Evolutionary conservation across 2,329 filamentous ascomycete species (phyloP).

Genomic region (Spiromastix sp.): DNA sequence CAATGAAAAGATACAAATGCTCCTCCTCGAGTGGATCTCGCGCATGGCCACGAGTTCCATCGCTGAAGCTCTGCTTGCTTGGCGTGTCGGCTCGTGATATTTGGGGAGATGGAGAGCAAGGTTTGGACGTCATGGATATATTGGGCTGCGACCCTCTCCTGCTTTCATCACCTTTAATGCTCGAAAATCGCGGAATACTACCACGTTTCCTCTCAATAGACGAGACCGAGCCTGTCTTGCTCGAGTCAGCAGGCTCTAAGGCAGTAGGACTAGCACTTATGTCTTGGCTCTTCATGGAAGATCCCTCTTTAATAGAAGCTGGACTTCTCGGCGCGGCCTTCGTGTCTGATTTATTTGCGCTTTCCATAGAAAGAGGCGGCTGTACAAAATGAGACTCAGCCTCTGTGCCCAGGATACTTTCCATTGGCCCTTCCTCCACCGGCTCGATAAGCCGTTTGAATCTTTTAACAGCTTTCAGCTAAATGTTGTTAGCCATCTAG

Average conservation of each 20-base stretch:
- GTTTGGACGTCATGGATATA: conserved; percentile 16
- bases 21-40: conserved; percentile 56
- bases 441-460: conserved; percentile 67
- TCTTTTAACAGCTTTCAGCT: conserved; percentile 84
- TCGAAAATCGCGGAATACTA: background rate
- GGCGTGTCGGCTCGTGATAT: conserved; percentile 20
- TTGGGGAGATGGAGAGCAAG: conserved; percentile 19
- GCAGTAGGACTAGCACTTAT: too few species aligned
- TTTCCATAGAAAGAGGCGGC: conserved; percentile 44
- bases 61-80: conserved; percentile 26
- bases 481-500: conserved; percentile 4
- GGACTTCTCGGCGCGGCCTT: too few species aligned
- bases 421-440: conserved; percentile 42
- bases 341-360: too few species aligned
- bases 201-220: too few species aligned
- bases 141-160: conserved; percentile 3
- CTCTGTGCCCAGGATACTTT: conserved; percentile 50
- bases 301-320: too few species aligned
- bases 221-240: too few species aligned
- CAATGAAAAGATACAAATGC: conserved; percentile 65
- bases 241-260: too few species aligned
- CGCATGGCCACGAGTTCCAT: conserved; percentile 49
- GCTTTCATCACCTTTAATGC: background rate
- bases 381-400: conserved; percentile 44
- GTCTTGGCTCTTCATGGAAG: too few species aligned